These are phyloP conservation scores for Scheffersomyces illinoinensis DNA, from an alignment of 1,139 yeast genomes.

Conservation along the genomic window DNA sequence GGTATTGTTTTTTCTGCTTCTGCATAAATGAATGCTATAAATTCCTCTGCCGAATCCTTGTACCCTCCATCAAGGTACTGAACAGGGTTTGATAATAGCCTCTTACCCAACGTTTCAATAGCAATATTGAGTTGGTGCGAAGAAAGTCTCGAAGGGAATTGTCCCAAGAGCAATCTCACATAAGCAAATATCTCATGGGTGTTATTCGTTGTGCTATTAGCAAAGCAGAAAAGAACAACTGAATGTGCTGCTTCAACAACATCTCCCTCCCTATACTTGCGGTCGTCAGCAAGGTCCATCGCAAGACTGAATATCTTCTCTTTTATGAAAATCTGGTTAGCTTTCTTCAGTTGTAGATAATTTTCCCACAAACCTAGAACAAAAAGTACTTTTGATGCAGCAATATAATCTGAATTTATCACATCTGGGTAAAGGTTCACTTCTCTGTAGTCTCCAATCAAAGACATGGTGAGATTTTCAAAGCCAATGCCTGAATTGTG, in stretches of 20 bases:
- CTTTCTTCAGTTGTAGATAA: conserved; percentile 39
- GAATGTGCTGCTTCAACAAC: conserved; percentile 70
- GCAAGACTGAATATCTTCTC: conserved; percentile 44
- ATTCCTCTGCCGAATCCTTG: conserved; percentile 31
- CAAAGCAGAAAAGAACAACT: conserved; percentile 53
- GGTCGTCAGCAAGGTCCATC: conserved; percentile 39
- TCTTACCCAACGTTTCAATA: conserved; percentile 55
- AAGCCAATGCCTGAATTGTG: conserved; percentile 30
- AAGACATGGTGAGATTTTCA: conserved; percentile 37
- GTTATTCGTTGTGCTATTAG: conserved; percentile 21
- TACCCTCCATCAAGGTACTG: conserved; percentile 23
- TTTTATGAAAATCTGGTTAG: conserved; percentile 25
- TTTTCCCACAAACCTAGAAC: conserved; percentile 62
- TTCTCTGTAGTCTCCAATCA: conserved; percentile 43
- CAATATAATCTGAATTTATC: conserved; percentile 33
- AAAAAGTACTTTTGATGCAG: conserved; percentile 54
- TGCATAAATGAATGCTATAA: conserved; percentile 42
- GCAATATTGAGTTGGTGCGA: conserved; percentile 61
- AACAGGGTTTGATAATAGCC: conserved; percentile 47
- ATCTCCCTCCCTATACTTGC: conserved; percentile 28
- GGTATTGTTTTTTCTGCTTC: conserved; percentile 34
- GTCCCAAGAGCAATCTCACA: conserved; percentile 34
- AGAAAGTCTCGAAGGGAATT: conserved; percentile 61
- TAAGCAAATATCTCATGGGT: conserved; percentile 35
- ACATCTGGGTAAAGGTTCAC: conserved; percentile 38